These are phyloP conservation scores for Zygosaccharomyces gambellarensis DNA, from an alignment of 805 yeast species.

Conservation along the genomic window DNA sequence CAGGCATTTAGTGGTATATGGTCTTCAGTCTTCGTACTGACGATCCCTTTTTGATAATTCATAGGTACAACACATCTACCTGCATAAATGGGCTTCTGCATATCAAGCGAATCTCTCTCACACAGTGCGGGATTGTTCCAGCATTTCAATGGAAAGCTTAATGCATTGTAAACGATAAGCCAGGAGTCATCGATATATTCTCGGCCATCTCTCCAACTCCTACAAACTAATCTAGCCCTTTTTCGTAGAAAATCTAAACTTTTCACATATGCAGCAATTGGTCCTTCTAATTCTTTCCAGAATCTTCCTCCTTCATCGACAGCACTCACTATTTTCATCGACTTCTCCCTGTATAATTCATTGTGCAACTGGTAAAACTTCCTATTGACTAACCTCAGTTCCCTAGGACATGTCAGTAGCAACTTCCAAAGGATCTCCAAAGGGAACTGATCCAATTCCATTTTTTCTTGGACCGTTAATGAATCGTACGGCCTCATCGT, in stretches of 20 bases:
- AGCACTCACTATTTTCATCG: constrained; percentile 5
- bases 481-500: background rate
- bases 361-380: constrained; percentile 14
- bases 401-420: constrained; percentile 9
- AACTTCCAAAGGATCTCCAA: constrained; percentile 10
- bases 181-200: constrained; percentile 22
- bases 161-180: constrained; percentile 18
- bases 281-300: constrained; percentile 10
- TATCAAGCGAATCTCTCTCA: constrained; percentile 8
- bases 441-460: constrained; percentile 8
- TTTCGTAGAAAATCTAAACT: constrained; percentile 17
- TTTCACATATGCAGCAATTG: constrained; percentile 8
- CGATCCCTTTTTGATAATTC: background rate
- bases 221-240: constrained; percentile 6
- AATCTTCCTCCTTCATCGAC: constrained; percentile 3
- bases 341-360: constrained; percentile 14
- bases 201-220: background rate
- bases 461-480: background rate
- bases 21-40: background rate
- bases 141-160: constrained; percentile 12
- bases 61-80: constrained; percentile 10
- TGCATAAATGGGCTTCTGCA: constrained; percentile 11
- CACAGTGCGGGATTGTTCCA: constrained; percentile 6
- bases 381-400: constrained; percentile 8
- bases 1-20: constrained; percentile 19